Evolutionary conservation across 164 flowering plant genomes (phyloP), one percentile per base, ranked within the genome.

Genomic region (Berberis vulgaris): DNA sequence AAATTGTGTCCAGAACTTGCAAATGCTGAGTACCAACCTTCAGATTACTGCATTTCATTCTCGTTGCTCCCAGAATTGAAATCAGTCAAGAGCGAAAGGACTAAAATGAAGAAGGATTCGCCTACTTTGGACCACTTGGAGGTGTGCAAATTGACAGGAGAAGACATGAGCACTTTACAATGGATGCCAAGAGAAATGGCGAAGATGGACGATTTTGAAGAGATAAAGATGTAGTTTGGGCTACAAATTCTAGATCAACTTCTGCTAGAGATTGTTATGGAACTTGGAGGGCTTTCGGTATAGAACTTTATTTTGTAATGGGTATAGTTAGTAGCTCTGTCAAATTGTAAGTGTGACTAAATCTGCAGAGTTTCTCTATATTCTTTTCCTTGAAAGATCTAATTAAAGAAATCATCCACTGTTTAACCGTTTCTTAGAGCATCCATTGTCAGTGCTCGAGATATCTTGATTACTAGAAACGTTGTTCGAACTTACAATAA

Each of bases 181-280:
- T n/a, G n/a, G n/a, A n/a, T n/a, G n/a, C n/a, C n/a, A n/a, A n/a
- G n/a, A n/a, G n/a, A n/a, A n/a, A n/a, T n/a, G n/a, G n/a, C n/a
- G n/a, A n/a, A n/a, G n/a, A n/a, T n/a, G n/a, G n/a, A n/a, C n/a
- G n/a, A n/a, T n/a, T n/a, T n/a, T n/a, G n/a, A n/a, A n/a, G n/a
- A n/a, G 62, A 69, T 81, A 41, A 70, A 72, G 49, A 69, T 60
- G 57, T 77, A 79, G 62, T 44, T 83, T 45, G 82, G 68, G 40
- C 62, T 68, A 12, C 65, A 71, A 47, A 76, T 86, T 64, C 39
- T 85, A 12, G 82, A n/a, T n/a, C n/a, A n/a, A n/a, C n/a, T n/a
- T n/a, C n/a, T n/a, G n/a, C n/a, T n/a, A n/a, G n/a, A n/a, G n/a
- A n/a, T n/a, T n/a, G n/a, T n/a, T n/a, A n/a, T n/a, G n/a, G n/a